Percentiles rank a stretch among this genome's conserved stretches.
Conservation (phyloP, 345 rosid genomes). For the Citrus glauca region DNA sequence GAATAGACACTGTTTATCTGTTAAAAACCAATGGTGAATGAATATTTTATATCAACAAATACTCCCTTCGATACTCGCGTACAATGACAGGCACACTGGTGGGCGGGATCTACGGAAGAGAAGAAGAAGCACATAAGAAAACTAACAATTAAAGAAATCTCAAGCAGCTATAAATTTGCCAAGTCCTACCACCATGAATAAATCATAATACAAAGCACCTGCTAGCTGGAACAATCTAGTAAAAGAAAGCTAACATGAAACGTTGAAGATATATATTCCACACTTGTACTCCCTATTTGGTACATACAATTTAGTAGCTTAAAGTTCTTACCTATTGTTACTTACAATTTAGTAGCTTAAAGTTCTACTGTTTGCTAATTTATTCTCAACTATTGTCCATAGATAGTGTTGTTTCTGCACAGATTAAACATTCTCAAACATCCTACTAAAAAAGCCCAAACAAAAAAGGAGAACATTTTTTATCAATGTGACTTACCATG, state of each 20-base stretch:
- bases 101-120: constrained; percentile 50
- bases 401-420: not conserved
- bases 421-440: not conserved
- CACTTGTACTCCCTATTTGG: not conserved
- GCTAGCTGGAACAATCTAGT: not conserved
- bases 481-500: constrained; percentile 45
- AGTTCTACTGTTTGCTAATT: not conserved
- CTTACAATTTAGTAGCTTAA: not conserved
- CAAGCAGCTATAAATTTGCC: not conserved
- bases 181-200: not conserved
- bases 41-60: constrained; percentile 37
- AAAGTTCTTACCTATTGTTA: not conserved
- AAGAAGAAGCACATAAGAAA: not conserved
- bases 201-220: not conserved
- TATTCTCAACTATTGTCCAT: not conserved
- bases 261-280: not conserved
- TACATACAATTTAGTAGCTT: not conserved
- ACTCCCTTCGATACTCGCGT: constrained; percentile 60
- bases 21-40: not conserved
- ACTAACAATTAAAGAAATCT: not conserved
- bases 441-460: not conserved
- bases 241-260: not conserved
- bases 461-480: not conserved
- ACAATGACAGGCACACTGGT: constrained; percentile 85
- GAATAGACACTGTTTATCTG: not conserved